A percentile compares a stretch with the other conserved stretches of the same genome.
These are phyloP conservation scores for Pyrus betulifolia DNA, from an alignment of 306 rosid species.

Conservation along the genomic window DNA sequence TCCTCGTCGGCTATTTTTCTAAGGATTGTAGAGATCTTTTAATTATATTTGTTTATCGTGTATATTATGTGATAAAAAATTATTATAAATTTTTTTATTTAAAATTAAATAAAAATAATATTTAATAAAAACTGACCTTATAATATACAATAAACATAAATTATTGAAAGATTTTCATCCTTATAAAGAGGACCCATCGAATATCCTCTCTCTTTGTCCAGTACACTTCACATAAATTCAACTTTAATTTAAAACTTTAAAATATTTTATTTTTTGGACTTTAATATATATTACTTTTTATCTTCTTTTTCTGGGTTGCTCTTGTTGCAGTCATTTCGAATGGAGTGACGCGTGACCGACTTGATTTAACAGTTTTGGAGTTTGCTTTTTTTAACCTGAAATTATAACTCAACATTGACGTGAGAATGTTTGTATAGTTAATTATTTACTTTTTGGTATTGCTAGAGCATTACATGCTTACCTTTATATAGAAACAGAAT, in stretches of 20 bases:
- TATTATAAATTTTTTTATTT: too few species aligned
- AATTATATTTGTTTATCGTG: too few species aligned
- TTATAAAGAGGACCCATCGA: too few species aligned
- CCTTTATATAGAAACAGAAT: background rate
- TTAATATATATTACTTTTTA: background rate
- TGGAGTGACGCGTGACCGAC: constrained; percentile 49
- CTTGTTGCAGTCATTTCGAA: constrained; percentile 26
- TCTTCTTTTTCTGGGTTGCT: background rate
- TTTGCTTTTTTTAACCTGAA: constrained; percentile 20
- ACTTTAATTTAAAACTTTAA: constrained; percentile 73
- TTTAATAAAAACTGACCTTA: accelerated
- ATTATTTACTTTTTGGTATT: background rate
- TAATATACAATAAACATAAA: too few species aligned
- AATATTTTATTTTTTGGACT: background rate
- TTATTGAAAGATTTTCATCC: too few species aligned
- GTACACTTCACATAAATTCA: constrained; percentile 46
- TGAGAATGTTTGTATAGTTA: background rate
- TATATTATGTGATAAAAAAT: accelerated
- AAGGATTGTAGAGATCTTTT: accelerated
- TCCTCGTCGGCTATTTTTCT: accelerated
- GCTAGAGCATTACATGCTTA: background rate
- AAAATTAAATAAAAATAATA: too few species aligned
- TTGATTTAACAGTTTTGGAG: constrained; percentile 12
- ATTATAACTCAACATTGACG: background rate
- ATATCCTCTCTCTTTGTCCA: constrained; percentile 1